phyloP scores from a whole-genome alignment of 257 asterid species.

The Nemophila menziesii region DNA sequence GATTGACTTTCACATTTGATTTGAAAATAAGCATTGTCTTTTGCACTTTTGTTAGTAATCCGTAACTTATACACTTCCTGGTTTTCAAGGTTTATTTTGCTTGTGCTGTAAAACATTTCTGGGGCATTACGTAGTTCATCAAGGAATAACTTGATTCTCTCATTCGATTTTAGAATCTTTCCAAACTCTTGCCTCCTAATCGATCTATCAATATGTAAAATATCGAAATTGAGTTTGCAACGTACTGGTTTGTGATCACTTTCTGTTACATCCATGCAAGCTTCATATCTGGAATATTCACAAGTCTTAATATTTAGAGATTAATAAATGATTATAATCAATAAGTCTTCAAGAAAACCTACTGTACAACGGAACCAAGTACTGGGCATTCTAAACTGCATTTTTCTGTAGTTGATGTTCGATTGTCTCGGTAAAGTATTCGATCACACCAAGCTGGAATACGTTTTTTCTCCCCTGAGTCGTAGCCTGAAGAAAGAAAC shows the following conservation, averaged over 20 bases:
- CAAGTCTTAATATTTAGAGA: neutral
- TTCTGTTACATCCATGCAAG: constrained; percentile 86
- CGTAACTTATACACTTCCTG: constrained; percentile 54
- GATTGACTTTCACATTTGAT: constrained; percentile 76
- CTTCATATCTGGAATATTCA: constrained; percentile 52
- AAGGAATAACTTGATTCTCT: constrained; percentile 25
- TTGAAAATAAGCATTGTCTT: constrained; percentile 46
- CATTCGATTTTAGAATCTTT: constrained; percentile 36
- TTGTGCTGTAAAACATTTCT: constrained; percentile 40
- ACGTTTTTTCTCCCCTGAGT: constrained; percentile 93
- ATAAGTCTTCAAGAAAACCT: constrained; percentile 19
- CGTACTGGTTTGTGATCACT: constrained; percentile 96
- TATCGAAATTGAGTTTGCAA: constrained; percentile 69
- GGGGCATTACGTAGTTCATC: constrained; percentile 58
- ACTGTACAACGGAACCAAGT: constrained; percentile 68
- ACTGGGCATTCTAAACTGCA: constrained; percentile 89
- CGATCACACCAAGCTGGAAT: constrained; percentile 99
- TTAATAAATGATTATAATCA: neutral
- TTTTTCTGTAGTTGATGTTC: constrained; percentile 35
- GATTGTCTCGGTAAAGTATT: constrained; percentile 68
- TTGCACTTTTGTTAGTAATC: constrained; percentile 60
- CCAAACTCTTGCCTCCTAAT: constrained; percentile 74
- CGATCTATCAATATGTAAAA: constrained; percentile 71
- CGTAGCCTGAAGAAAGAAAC: constrained; percentile 50
- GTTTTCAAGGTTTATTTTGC: constrained; percentile 46